These are phyloP conservation scores for Prunus campanulata DNA, from an alignment of 306 rosid genomes.

Conservation along the genomic window DNA sequence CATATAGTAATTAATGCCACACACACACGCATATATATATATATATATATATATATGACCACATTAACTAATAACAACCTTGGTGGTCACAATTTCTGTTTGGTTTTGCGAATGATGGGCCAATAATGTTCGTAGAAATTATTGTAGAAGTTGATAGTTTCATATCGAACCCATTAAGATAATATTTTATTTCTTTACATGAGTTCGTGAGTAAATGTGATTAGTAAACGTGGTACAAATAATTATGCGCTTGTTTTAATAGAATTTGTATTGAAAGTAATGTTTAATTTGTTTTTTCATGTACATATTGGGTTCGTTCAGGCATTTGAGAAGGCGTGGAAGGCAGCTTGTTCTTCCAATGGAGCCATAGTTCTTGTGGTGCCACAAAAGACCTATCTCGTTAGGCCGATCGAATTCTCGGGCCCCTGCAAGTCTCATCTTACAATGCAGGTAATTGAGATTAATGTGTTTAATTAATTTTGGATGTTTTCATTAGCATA, in stretches of 20 bases:
- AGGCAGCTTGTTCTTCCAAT: slow-evolving; percentile 44
- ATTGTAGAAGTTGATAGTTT: not conserved
- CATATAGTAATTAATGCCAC: not conserved
- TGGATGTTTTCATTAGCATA: not conserved
- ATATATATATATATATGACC: too few species aligned
- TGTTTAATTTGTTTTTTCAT: not conserved
- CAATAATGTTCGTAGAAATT: not conserved
- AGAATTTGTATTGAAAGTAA: not conserved
- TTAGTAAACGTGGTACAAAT: not conserved
- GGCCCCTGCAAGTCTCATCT: slow-evolving; percentile 76
- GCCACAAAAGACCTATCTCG: slow-evolving; percentile 47
- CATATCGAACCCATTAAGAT: not conserved
- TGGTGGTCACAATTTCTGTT: not conserved
- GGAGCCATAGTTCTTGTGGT: slow-evolving; percentile 39
- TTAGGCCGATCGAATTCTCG: slow-evolving; percentile 54
- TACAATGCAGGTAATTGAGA: slow-evolving; percentile 36
- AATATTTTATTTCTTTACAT: too few species aligned
- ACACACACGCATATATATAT: too few species aligned
- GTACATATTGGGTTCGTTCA: slow-evolving; percentile 11
- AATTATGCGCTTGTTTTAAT: not conserved
- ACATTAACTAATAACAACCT: not conserved
- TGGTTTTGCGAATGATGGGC: not conserved
- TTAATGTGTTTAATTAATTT: not conserved
- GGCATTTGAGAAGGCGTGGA: slow-evolving; percentile 79
- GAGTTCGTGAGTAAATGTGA: not conserved